Conservation (phyloP, 148 eudicot species). For the Fallopia convolvulus region DNA sequence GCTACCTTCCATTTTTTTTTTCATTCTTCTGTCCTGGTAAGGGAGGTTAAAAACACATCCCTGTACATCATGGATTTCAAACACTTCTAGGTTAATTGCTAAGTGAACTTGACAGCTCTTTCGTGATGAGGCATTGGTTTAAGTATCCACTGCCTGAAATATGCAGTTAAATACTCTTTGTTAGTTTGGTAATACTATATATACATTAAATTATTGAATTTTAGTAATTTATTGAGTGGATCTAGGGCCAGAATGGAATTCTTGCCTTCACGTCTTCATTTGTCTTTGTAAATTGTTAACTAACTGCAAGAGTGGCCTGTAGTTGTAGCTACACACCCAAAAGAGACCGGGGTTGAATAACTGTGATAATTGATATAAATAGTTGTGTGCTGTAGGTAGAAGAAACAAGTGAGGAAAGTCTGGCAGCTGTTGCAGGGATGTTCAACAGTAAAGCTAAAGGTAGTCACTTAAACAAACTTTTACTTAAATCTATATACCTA, state of each 20-base stretch:
- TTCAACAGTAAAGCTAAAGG: slow-evolving; percentile 99
- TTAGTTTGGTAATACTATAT: background rate
- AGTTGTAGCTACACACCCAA: slow-evolving; percentile 6
- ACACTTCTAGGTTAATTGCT: background rate
- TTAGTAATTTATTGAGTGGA: background rate
- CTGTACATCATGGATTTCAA: background rate
- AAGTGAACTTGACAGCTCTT: background rate
- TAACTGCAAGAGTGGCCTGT: background rate
- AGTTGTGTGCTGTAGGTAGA: slow-evolving; percentile 45
- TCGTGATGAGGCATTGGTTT: background rate
- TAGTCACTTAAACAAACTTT: slow-evolving; percentile 15
- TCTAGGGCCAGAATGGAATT: background rate
- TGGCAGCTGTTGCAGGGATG: slow-evolving; percentile 99
- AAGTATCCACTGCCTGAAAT: background rate
- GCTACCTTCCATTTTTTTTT: background rate
- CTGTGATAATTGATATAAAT: background rate
- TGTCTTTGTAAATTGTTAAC: background rate
- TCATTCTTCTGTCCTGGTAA: background rate
- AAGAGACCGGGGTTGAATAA: background rate
- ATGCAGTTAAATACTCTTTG: background rate
- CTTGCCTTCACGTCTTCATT: background rate
- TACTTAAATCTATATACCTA: background rate
- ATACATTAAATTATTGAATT: background rate
- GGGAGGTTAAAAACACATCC: background rate
- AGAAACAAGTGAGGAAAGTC: slow-evolving; percentile 93